Evolutionary conservation across 805 yeast genomes (phyloP).

Genomic region (Saturnispora mendoncae): DNA sequence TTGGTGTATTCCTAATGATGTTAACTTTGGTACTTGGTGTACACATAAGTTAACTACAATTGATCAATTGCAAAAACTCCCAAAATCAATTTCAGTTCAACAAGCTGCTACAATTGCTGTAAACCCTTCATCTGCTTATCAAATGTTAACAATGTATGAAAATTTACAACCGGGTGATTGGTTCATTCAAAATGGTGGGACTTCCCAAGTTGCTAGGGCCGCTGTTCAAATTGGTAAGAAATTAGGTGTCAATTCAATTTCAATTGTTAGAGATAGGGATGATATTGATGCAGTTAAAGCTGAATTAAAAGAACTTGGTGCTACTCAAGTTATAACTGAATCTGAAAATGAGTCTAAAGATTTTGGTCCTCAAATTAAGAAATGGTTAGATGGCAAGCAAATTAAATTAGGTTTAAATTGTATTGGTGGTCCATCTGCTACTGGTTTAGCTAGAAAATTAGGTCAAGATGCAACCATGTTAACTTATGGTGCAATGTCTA

Average conservation of each 20-base stretch:
- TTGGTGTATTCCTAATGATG: slow-evolving; percentile 73
- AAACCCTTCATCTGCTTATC: slow-evolving; percentile 88
- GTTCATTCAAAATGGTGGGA: slow-evolving; percentile 95
- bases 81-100: slow-evolving; percentile 41
- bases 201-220: slow-evolving; percentile 87
- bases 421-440: slow-evolving; percentile 83
- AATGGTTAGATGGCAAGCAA: slow-evolving; percentile 41
- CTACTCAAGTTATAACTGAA: slow-evolving; percentile 85
- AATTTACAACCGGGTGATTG: slow-evolving; percentile 66
- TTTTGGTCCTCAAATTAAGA: slow-evolving; percentile 51
- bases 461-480: slow-evolving; percentile 66
- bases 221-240: slow-evolving; percentile 81
- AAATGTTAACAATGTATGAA: slow-evolving; percentile 67
- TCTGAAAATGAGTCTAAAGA: slow-evolving; percentile 65
- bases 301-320: slow-evolving; percentile 61
- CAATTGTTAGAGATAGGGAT: slow-evolving; percentile 81
- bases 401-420: slow-evolving; percentile 81
- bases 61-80: slow-evolving; percentile 48
- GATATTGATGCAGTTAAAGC: slow-evolving; percentile 51
- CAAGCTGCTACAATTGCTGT: slow-evolving; percentile 88
- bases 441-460: slow-evolving; percentile 77
- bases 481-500: slow-evolving; percentile 97
- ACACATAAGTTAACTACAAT: slow-evolving; percentile 55
- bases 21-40: slow-evolving; percentile 92
- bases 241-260: slow-evolving; percentile 73